These are phyloP conservation scores for Albatrellus ellisii DNA, from an alignment of 768 basidiomycete genomes.

Conservation along the genomic window DNA sequence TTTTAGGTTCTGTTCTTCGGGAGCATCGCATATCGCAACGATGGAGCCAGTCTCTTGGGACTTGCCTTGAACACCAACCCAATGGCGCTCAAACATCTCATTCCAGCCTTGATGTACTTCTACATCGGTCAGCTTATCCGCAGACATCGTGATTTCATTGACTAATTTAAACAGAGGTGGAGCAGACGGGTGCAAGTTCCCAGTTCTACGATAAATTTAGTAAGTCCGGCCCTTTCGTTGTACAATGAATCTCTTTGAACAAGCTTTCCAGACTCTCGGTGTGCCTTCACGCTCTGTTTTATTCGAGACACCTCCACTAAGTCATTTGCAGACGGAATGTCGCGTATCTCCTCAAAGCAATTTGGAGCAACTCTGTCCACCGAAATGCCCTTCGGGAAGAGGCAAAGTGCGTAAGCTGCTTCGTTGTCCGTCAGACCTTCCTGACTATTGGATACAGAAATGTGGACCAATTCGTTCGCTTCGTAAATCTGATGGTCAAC, in stretches of 20 bases:
- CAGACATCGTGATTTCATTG: background rate
- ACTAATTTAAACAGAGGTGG: slow-evolving; percentile 59
- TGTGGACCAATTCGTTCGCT: slow-evolving; percentile 88
- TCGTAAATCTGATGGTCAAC: slow-evolving; percentile 97
- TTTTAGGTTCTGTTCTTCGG: slow-evolving; percentile 62
- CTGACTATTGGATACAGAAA: slow-evolving; percentile 33
- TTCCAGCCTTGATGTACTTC: slow-evolving; percentile 85
- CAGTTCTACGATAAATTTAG: slow-evolving; percentile 99
- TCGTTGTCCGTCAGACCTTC: background rate
- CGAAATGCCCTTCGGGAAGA: slow-evolving; percentile 76
- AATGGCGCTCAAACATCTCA: slow-evolving; percentile 76
- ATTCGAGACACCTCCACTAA: background rate
- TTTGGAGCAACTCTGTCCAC: slow-evolving; percentile 88
- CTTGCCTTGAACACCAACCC: slow-evolving; percentile 75
- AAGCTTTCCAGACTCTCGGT: slow-evolving; percentile 36
- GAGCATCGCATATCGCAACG: slow-evolving; percentile 47
- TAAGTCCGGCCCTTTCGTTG: slow-evolving; percentile 25
- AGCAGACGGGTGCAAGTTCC: slow-evolving; percentile 92
- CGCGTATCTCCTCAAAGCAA: slow-evolving; percentile 70
- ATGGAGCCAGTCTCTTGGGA: slow-evolving; percentile 63
- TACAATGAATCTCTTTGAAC: background rate
- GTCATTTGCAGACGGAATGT: slow-evolving; percentile 59
- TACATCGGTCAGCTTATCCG: slow-evolving; percentile 75
- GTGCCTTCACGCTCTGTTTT: slow-evolving; percentile 9
- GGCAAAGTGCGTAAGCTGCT: slow-evolving; percentile 42